Percentiles rank a stretch among this genome's conserved stretches.
Conservation (phyloP, 805 yeast species). For the Kazachstania psychrophila region DNA sequence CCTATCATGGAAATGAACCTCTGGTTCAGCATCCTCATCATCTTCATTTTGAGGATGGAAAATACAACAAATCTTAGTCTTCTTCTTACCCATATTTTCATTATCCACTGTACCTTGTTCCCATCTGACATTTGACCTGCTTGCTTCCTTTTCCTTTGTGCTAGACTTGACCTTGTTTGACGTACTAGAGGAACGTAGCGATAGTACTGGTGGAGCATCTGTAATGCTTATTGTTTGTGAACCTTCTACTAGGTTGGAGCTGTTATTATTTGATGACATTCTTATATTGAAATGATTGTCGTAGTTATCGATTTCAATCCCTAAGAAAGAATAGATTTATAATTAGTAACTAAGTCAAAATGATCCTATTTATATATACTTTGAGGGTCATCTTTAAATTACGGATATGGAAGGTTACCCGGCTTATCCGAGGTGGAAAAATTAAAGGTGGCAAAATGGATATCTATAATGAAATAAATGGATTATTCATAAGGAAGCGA, state of each 20-base stretch:
- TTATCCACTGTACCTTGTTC: constrained; percentile 80
- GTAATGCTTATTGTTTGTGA: constrained; percentile 18
- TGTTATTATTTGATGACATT: constrained; percentile 2
- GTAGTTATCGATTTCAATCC: no score
- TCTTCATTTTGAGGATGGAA: constrained; percentile 64
- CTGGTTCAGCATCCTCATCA: constrained; percentile 12
- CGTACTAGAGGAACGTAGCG: constrained; percentile 17
- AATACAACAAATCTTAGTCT: constrained; percentile 83
- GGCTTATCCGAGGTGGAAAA: no score
- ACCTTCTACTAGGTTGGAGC: constrained; percentile 6
- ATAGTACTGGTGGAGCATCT: constrained; percentile 17
- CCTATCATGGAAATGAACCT: constrained; percentile 4
- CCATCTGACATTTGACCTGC: constrained; percentile 59
- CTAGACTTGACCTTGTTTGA: constrained; percentile 3
- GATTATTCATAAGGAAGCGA: no score
- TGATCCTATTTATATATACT: no score
- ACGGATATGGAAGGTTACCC: no score
- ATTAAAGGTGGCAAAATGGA: no score
- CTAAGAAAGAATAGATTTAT: no score
- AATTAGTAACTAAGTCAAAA: no score
- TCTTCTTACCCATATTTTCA: constrained; percentile 80
- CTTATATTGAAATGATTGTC: no score
- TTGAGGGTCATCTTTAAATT: no score
- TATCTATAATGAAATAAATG: no score
- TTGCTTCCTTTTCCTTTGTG: constrained; percentile 19